Percentiles rank a stretch among this genome's conserved stretches.
Evolutionary conservation across 2,329 filamentous ascomycete genomes (phyloP).

Genomic region (Chaetomium globosum): DNA sequence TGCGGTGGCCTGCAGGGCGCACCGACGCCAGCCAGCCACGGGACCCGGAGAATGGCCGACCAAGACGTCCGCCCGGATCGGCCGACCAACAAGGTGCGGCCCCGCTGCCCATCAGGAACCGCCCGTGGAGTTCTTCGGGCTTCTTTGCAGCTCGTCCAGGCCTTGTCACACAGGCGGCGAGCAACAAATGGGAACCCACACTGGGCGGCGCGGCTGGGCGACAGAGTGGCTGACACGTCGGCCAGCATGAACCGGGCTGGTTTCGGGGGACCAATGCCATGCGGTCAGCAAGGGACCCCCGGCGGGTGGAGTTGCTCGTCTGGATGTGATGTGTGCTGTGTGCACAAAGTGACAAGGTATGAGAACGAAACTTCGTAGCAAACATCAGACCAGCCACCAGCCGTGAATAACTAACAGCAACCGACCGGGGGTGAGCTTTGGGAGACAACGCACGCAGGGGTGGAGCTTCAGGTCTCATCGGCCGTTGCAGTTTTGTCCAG

Average conservation of each 20-base stretch:
- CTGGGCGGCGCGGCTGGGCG: slow-evolving; percentile 15
- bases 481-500: not conserved
- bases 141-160: slow-evolving; percentile 26
- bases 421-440: not conserved
- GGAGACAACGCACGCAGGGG: slow-evolving; percentile 9
- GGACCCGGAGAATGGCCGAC: slow-evolving; percentile 5
- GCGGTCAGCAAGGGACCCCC: not conserved
- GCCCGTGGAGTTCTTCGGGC: slow-evolving; percentile 28
- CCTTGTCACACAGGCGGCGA: not conserved
- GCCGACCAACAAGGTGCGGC: slow-evolving; percentile 18
- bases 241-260: slow-evolving; percentile 24
- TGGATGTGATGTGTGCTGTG: not conserved
- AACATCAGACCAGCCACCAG: slow-evolving; percentile 19
- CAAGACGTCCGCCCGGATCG: slow-evolving; percentile 15
- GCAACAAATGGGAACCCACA: slow-evolving; percentile 6
- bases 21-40: slow-evolving; percentile 7
- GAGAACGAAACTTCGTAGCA: not conserved
- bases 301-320: slow-evolving; percentile 18
- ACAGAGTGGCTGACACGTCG: slow-evolving; percentile 30
- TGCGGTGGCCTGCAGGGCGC: not conserved
- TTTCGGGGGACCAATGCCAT: slow-evolving; percentile 18
- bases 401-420: slow-evolving; percentile 1
- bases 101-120: slow-evolving; percentile 2
- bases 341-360: no score
- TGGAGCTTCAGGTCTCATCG: slow-evolving; percentile 23